Evolutionary conservation across 179 eudicot genomes (phyloP).

Genomic region (Kewa caespitosa): DNA sequence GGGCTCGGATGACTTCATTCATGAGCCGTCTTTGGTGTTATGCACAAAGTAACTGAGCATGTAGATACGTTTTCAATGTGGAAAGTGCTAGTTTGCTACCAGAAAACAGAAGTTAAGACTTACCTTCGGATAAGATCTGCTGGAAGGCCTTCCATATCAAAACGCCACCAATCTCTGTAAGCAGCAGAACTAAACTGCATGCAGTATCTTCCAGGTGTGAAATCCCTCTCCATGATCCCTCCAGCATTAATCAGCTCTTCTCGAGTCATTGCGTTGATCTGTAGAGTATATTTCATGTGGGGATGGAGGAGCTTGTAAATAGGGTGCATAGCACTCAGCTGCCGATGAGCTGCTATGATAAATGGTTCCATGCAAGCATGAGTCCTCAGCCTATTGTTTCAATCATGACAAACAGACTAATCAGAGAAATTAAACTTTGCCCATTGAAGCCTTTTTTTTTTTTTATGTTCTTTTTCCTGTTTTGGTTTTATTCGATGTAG

Average conservation of each 20-base stretch:
- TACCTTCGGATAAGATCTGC: background rate
- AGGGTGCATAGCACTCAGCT: conserved; percentile 61
- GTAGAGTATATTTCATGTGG: conserved; percentile 56
- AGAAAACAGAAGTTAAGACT: background rate
- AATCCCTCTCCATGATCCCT: conserved; percentile 42
- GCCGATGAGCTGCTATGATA: conserved; percentile 57
- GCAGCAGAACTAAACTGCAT: background rate
- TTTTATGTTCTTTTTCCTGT: no score
- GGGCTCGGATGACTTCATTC: no score
- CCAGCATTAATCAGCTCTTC: conserved; percentile 46
- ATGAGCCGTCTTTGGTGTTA: no score
- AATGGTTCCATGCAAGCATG: conserved; percentile 56
- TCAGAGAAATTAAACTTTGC: no score
- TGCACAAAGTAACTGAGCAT: background rate
- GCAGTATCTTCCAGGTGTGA: background rate
- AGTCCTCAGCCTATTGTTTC: conserved; percentile 39
- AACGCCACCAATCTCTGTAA: background rate
- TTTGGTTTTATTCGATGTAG: no score
- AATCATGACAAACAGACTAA: background rate
- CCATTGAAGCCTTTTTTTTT: no score
- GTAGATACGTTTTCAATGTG: background rate
- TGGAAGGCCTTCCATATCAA: background rate
- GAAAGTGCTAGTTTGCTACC: background rate
- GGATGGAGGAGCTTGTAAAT: conserved; percentile 60
- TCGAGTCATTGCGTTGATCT: conserved; percentile 49